These are phyloP conservation scores for Sphaceloma murrayae DNA, from an alignment of 2,329 filamentous ascomycete species.

Conservation along the genomic window DNA sequence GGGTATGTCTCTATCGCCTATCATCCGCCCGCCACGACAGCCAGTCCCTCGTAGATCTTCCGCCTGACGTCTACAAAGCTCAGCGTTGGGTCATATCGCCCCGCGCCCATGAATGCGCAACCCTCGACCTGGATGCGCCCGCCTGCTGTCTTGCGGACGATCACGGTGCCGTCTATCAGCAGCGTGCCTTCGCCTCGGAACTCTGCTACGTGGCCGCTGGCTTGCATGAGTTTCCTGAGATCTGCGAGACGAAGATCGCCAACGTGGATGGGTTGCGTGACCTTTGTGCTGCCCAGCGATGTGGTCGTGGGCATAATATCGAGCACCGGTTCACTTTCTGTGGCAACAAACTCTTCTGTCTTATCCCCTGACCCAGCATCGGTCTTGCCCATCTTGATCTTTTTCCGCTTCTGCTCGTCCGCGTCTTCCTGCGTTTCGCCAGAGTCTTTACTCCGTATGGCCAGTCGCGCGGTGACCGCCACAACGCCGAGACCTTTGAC, in stretches of 20 bases:
- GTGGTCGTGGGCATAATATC: slow-evolving; percentile 52
- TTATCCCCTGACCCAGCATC: slow-evolving; percentile 37
- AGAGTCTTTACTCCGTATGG: slow-evolving; percentile 31
- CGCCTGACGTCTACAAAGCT: slow-evolving; percentile 81
- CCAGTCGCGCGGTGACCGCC: slow-evolving; percentile 69
- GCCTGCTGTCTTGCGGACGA: slow-evolving; percentile 78
- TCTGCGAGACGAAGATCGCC: slow-evolving; percentile 86
- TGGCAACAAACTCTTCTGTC: neutral
- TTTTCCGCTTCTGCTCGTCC: slow-evolving; percentile 40
- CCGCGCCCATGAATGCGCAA: slow-evolving; percentile 47
- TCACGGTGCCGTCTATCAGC: slow-evolving; percentile 77
- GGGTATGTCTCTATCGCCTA: too few relatives aligned
- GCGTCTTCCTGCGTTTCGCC: slow-evolving; percentile 32
- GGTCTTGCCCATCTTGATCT: slow-evolving; percentile 41
- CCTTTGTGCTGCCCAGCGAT: slow-evolving; percentile 53
- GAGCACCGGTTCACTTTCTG: slow-evolving; percentile 40
- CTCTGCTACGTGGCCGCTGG: slow-evolving; percentile 74
- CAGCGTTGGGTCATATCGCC: slow-evolving; percentile 6
- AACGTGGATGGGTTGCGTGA: slow-evolving; percentile 83
- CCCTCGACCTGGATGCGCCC: slow-evolving; percentile 83
- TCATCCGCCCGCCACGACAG: slow-evolving; percentile 75
- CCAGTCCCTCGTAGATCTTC: slow-evolving; percentile 88
- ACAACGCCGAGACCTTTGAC: slow-evolving; percentile 84
- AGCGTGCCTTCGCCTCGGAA: slow-evolving; percentile 89
- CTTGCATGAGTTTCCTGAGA: slow-evolving; percentile 72